These are phyloP conservation scores for Globisporangium sylvaticum DNA, from an alignment of 352 stramenopile genomes.

Conservation along the genomic window DNA sequence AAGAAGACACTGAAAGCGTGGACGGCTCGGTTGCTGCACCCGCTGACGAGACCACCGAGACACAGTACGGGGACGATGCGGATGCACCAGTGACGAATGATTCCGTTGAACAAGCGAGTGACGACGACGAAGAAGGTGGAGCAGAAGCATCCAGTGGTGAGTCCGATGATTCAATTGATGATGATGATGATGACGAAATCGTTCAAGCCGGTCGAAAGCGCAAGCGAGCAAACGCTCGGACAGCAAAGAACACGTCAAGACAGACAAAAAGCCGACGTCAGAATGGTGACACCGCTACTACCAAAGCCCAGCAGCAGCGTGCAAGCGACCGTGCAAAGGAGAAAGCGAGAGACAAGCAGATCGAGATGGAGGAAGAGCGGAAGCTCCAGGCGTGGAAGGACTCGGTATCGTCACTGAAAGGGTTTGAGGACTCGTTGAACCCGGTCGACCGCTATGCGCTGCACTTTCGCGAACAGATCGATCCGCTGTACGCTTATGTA, in stretches of 20 bases:
- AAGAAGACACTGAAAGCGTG: slow-evolving; percentile 20
- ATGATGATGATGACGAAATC: slow-evolving; percentile 35
- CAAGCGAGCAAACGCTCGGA: slow-evolving; percentile 12
- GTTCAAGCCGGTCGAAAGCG: slow-evolving; percentile 14
- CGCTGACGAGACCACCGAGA: slow-evolving; percentile 19
- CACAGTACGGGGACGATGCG: slow-evolving; percentile 14
- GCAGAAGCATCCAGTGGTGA: slow-evolving; percentile 15
- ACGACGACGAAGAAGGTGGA: slow-evolving; percentile 25
- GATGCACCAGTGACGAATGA: not conserved
- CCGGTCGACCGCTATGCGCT: slow-evolving; percentile 93
- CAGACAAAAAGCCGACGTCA: slow-evolving; percentile 4
- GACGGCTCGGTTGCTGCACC: slow-evolving; percentile 13
- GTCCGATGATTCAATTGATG: slow-evolving; percentile 23
- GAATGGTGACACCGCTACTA: slow-evolving; percentile 3
- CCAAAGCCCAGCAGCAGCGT: slow-evolving; percentile 22
- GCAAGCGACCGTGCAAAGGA: slow-evolving; percentile 49
- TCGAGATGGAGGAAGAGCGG: slow-evolving; percentile 91
- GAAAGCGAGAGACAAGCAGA: slow-evolving; percentile 73
- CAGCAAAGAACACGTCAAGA: slow-evolving; percentile 15
- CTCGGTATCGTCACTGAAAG: slow-evolving; percentile 65
- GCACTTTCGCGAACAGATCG: slow-evolving; percentile 89
- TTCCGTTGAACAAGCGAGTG: slow-evolving; percentile 12
- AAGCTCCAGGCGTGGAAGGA: slow-evolving; percentile 89
- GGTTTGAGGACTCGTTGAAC: slow-evolving; percentile 91
- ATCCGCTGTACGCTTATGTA: slow-evolving; percentile 83